Evolutionary conservation across 2,329 filamentous ascomycete genomes (phyloP), one percentile per base, ranked within the genome.

Genomic region (Ascochyta fabae): DNA sequence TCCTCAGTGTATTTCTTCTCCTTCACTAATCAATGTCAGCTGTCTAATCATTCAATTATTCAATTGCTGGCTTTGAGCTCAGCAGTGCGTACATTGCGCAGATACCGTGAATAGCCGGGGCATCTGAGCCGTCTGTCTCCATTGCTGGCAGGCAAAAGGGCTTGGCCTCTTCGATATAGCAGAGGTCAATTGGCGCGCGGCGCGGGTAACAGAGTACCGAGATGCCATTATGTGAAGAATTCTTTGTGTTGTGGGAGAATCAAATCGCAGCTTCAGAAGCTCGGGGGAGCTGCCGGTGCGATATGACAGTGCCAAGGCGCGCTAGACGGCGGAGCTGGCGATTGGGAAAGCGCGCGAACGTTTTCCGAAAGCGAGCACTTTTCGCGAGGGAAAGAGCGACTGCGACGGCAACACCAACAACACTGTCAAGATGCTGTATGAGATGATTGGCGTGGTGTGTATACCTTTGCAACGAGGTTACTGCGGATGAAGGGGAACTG

Each of bases 1-100:
- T 97, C 94, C 77, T 93, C 89, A 64, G 95, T 97, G 83, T 96
- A 99, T 77, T 88, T 91, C 80, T 95, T 94, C 67, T 85, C 80
- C 51, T 83, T 80, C 70, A 79, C 88, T 90, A 61, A 34, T 2
- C 12, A 2, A 13, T 42, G 51, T 73, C 55, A 73, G 69, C 48
- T 19, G 31, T 16, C 27, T 33, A 22, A 8, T 22, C 29, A 4
- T 22, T 41, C 7, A 26, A 23, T 27, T 3, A 23, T 19, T 33
- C 47, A 48, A 56, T 53, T 55, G 41, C 53, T 44, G 23, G 15
- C 10, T 12, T 35, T 51, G 42, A 35, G 43, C 49, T 41, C 9
- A 34, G 31, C 24, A 36, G 13, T 16, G 58, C 66, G 58, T 66
- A 76, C 74, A 47, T 52, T 69, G 66, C 42, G 69, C 69, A 57